A percentile compares a stretch with the other conserved stretches of the same genome.
phyloP scores from a whole-genome alignment of 2,329 filamentous ascomycete species.

The Paraconiothyrium sp. region DNA sequence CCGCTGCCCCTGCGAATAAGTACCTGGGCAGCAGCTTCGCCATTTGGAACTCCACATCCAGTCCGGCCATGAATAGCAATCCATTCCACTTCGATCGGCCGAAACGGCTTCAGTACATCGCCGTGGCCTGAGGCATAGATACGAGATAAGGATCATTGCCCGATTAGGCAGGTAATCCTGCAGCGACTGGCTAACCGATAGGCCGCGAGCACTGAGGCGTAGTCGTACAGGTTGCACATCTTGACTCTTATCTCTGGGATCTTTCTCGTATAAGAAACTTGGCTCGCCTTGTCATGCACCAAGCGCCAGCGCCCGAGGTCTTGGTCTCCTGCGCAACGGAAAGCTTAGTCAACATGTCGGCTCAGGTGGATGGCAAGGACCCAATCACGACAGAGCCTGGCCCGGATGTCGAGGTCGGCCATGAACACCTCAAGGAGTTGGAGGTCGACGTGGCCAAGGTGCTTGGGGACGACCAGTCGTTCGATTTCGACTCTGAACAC shows the following conservation, averaged over 20 bases:
- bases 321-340: conserved; percentile 1
- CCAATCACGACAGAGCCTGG: neutral
- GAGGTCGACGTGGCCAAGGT: conserved; percentile 14
- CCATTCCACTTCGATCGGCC: too few species aligned
- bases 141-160: conserved; percentile 9
- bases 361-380: conserved; percentile 2
- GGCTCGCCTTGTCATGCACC: conserved; percentile 8
- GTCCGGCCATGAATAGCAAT: too few species aligned
- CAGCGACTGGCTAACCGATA: neutral
- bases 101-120: too few species aligned
- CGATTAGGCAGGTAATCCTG: conserved; percentile 5
- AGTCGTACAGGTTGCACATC: neutral
- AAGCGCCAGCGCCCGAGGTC: conserved; percentile 9
- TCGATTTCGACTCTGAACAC: conserved; percentile 8
- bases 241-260: conserved; percentile 5
- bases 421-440: conserved; percentile 11
- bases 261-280: conserved; percentile 8
- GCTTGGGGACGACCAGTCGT: conserved; percentile 5
- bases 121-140: conserved; percentile 24
- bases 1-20: too few species aligned
- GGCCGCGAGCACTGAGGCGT: neutral
- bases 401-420: neutral
- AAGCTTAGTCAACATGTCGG: conserved; percentile 1
- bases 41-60: too few species aligned
- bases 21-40: too few species aligned